These are phyloP conservation scores for Candolleomyces efflorescens DNA, from an alignment of 768 basidiomycete genomes.

Conservation along the genomic window DNA sequence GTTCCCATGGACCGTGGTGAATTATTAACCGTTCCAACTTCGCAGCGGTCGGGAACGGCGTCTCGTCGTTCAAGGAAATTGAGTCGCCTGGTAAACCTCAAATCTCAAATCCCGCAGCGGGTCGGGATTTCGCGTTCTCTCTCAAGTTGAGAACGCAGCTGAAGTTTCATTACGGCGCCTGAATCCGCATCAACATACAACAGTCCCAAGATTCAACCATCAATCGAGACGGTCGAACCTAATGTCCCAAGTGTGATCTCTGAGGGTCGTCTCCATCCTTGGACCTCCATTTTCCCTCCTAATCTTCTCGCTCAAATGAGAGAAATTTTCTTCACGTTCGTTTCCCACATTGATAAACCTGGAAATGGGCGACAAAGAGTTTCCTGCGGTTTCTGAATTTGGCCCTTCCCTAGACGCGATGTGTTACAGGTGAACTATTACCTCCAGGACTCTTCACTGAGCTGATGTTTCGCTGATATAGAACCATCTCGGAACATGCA, in stretches of 20 bases:
- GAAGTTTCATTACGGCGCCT: neutral
- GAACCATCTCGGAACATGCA: conserved; percentile 5
- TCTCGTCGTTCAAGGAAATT: no score
- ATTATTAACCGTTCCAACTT: neutral
- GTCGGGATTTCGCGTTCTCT: no score
- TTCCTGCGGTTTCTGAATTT: neutral
- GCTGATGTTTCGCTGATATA: conserved; percentile 5
- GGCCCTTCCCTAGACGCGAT: neutral
- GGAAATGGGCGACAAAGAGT: neutral
- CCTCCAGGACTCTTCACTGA: neutral
- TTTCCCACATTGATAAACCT: neutral
- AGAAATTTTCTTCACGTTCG: neutral
- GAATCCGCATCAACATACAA: neutral
- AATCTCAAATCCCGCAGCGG: no score
- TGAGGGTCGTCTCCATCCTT: neutral
- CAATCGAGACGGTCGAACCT: neutral
- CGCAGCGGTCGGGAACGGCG: neutral
- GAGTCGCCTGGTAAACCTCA: no score
- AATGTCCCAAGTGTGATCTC: neutral
- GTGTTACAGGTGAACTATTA: conserved; percentile 3
- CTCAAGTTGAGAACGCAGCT: neutral
- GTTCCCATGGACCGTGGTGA: neutral
- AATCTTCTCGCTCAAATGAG: neutral
- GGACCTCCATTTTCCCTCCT: neutral
- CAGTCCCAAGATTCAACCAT: neutral